A percentile compares a stretch with the other conserved stretches of the same genome.
Evolutionary conservation across 169 alveolate species (phyloP).

Genomic region (Plasmodium yoelii): DNA sequence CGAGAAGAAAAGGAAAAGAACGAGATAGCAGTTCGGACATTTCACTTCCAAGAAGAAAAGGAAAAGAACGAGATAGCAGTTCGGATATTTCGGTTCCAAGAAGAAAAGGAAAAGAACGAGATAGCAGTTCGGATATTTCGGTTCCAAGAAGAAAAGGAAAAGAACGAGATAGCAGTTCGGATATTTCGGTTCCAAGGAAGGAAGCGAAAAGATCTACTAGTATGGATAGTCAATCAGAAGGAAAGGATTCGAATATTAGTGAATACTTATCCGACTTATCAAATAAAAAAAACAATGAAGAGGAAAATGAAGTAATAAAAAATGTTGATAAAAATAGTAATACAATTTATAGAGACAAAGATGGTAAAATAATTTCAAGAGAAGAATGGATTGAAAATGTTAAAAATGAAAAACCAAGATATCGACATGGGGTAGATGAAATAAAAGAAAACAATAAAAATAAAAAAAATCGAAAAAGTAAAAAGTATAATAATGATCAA

Average conservation of each 20-base stretch:
- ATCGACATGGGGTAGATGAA: background rate
- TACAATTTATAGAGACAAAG: conserved; percentile 60
- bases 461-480: background rate
- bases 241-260: background rate
- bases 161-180: background rate
- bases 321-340: background rate
- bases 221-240: background rate
- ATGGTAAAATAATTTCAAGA: conserved; percentile 69
- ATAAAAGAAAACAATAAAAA: background rate
- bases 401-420: conserved; percentile 10
- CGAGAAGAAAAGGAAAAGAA: background rate
- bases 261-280: background rate
- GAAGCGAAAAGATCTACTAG: background rate
- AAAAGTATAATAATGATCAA: background rate
- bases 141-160: background rate
- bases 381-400: conserved; percentile 55
- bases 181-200: background rate
- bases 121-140: background rate
- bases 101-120: background rate
- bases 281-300: background rate
- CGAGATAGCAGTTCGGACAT: background rate
- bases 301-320: background rate
- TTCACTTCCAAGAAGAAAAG: background rate
- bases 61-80: background rate
- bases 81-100: background rate